These are phyloP conservation scores for Magnaporthiopsis poae DNA, from an alignment of 2,329 filamentous ascomycete genomes.

Conservation along the genomic window DNA sequence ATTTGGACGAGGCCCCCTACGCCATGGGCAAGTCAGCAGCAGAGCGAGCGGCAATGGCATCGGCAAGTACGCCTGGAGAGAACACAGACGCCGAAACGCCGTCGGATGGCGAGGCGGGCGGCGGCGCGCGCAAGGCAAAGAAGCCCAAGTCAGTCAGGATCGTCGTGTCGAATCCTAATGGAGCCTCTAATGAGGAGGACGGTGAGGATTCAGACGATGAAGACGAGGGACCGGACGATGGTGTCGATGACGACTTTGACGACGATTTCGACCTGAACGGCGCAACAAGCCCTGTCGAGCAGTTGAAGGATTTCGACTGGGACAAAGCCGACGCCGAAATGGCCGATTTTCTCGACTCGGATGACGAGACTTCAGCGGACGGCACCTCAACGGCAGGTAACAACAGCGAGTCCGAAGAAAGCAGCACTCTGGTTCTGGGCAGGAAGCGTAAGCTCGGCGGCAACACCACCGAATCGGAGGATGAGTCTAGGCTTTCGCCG, in stretches of 20 bases:
- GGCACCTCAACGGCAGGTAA: constrained; percentile 22
- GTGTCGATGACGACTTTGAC: constrained; percentile 27
- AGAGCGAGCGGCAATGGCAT: constrained; percentile 35
- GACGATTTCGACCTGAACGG: constrained; percentile 39
- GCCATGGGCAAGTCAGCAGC: constrained; percentile 66
- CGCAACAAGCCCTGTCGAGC: constrained; percentile 42
- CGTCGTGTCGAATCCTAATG: constrained; percentile 31
- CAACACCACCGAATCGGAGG: constrained; percentile 7
- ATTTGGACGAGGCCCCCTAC: constrained; percentile 68
- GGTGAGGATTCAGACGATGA: constrained; percentile 23
- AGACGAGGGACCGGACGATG: constrained; percentile 23
- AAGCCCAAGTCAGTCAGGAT: constrained; percentile 28
- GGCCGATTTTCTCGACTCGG: constrained; percentile 52
- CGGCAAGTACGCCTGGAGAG: constrained; percentile 21
- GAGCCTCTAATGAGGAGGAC: constrained; percentile 26
- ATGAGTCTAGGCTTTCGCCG: background rate
- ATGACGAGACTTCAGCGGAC: constrained; percentile 24
- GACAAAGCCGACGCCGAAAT: constrained; percentile 60
- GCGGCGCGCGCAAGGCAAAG: constrained; percentile 18
- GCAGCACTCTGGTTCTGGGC: background rate
- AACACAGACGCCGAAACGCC: constrained; percentile 18
- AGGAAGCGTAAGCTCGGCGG: constrained; percentile 9
- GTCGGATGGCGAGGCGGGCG: constrained; percentile 20
- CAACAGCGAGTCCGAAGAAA: constrained; percentile 19
- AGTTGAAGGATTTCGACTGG: constrained; percentile 51